Evolutionary conservation across 805 yeast genomes (phyloP).

Genomic region (Lipomyces anomalus): DNA sequence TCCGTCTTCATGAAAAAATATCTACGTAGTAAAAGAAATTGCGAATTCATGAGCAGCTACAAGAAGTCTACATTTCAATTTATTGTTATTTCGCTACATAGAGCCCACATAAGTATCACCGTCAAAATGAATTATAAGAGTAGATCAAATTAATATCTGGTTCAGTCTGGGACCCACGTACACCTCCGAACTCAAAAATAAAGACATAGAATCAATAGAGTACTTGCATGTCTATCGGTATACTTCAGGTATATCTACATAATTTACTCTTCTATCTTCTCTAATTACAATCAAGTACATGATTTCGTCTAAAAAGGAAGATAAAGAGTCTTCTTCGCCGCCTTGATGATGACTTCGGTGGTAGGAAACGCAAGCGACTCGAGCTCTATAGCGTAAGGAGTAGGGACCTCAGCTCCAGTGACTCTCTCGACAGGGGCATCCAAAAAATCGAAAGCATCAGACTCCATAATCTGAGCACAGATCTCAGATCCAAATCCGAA

Average conservation of each 20-base stretch:
- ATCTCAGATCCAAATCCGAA: slow-evolving; percentile 99
- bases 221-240: too few species aligned
- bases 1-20: slow-evolving; percentile 1
- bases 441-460: slow-evolving; percentile 95
- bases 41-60: not conserved
- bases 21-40: not conserved
- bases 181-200: too few species aligned
- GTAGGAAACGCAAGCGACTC: slow-evolving; percentile 99
- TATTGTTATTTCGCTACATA: not conserved
- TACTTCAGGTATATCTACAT: too few species aligned
- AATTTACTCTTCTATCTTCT: too few species aligned
- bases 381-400: slow-evolving; percentile 93
- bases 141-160: too few species aligned
- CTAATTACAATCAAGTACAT: too few species aligned
- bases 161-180: too few species aligned
- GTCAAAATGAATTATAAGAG: not conserved
- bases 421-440: slow-evolving; percentile 98
- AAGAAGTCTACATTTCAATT: not conserved
- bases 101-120: not conserved
- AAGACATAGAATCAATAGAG: too few species aligned
- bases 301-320: slow-evolving; percentile 28
- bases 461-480: slow-evolving; percentile 95
- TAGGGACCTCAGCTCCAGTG: slow-evolving; percentile 99
- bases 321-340: slow-evolving; percentile 39
- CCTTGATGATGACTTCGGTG: slow-evolving; percentile 81